Evolutionary conservation across 2,329 filamentous ascomycete species (phyloP).

Genomic region (Verticillium alfalfae): DNA sequence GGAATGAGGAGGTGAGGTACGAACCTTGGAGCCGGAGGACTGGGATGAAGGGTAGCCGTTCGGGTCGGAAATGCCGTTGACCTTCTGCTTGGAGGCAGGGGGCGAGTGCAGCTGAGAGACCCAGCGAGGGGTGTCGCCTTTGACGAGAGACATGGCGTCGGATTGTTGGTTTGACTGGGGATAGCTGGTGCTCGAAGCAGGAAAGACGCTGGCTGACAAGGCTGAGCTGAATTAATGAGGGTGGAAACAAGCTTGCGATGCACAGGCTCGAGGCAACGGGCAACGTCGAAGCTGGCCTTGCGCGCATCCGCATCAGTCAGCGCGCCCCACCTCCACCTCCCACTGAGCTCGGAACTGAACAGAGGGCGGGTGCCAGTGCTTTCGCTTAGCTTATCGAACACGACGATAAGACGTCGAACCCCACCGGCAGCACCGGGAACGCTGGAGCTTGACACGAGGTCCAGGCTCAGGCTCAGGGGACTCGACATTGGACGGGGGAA

Average conservation of each 20-base stretch:
- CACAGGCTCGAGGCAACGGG: background rate
- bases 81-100: conserved; percentile 61
- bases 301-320: background rate
- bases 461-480: background rate
- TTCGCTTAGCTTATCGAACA: background rate
- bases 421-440: background rate
- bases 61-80: conserved; percentile 70
- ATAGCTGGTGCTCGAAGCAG: background rate
- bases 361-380: background rate
- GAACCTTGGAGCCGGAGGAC: conserved; percentile 51
- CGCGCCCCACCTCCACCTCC: background rate
- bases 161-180: background rate
- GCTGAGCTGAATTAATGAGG: background rate
- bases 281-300: background rate
- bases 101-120: conserved; percentile 72
- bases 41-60: conserved; percentile 67
- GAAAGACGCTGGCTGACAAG: background rate
- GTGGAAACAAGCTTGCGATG: background rate
- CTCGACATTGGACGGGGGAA: background rate
- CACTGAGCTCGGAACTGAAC: background rate
- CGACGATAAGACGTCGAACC: background rate
- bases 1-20: background rate
- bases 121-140: conserved; percentile 63
- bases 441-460: background rate
- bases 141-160: conserved; percentile 9